Conservation (phyloP, 1,139 yeast genomes). For the Saccharomyces hybrid region DNA sequence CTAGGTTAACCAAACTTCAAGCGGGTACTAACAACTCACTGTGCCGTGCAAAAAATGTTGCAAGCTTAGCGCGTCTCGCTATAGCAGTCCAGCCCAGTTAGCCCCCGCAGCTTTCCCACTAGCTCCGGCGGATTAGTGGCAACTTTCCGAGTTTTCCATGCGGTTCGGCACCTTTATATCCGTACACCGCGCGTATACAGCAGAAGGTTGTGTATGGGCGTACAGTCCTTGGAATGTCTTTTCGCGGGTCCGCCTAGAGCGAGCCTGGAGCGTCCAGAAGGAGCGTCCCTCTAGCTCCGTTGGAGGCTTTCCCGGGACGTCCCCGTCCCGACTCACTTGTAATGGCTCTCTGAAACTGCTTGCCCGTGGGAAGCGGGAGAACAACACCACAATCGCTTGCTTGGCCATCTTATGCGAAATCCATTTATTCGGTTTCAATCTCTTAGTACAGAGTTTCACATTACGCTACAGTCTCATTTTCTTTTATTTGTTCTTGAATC, state of each 20-base stretch:
- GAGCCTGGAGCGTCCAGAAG: background rate
- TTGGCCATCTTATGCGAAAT: background rate
- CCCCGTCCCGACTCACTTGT: background rate
- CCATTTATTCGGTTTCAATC: background rate
- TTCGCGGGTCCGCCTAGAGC: background rate
- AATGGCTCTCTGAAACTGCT: background rate
- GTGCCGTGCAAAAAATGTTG: too few species aligned
- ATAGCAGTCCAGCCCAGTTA: too few species aligned
- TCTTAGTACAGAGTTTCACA: background rate
- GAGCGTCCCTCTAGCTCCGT: background rate
- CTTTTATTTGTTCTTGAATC: background rate
- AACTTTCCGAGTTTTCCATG: too few species aligned
- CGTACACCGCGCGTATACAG: background rate
- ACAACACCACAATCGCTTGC: background rate
- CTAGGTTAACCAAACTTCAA: too few species aligned
- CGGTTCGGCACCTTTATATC: background rate
- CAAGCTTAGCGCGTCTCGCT: too few species aligned
- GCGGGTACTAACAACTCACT: too few species aligned
- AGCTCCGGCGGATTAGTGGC: background rate
- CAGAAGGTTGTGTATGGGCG: background rate
- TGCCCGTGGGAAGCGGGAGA: background rate
- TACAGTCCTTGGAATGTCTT: background rate
- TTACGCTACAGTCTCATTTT: background rate
- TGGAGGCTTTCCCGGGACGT: background rate
- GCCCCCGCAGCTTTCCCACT: background rate